Percentiles rank a stretch among this genome's conserved stretches.
Conservation (phyloP, 129 eudicot species). For the Artemisia annua region DNA sequence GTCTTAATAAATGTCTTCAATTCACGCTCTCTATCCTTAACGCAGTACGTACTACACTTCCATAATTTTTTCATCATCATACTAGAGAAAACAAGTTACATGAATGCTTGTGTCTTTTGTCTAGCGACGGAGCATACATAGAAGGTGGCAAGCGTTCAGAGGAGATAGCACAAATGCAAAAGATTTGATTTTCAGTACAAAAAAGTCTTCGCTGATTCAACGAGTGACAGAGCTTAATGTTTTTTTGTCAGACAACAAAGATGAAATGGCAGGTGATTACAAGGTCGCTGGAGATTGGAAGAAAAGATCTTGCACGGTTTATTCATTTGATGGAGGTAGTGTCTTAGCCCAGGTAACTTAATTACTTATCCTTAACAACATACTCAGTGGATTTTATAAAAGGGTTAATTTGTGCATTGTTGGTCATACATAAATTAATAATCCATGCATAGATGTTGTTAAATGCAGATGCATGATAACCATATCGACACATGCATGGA, state of each 20-base stretch:
- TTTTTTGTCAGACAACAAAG: constrained; percentile 31
- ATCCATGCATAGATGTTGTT: constrained; percentile 7
- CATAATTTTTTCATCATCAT: too few species aligned
- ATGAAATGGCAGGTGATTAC: constrained; percentile 28
- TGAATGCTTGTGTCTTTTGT: neutral
- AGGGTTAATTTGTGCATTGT: too few species aligned
- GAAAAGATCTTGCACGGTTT: constrained; percentile 32
- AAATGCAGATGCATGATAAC: constrained; percentile 34
- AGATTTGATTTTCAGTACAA: constrained; percentile 35
- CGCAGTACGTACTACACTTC: too few species aligned
- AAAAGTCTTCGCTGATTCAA: constrained; percentile 30
- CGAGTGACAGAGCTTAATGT: constrained; percentile 30
- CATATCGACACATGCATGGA: constrained; percentile 26
- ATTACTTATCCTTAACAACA: neutral
- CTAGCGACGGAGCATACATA: constrained; percentile 31
- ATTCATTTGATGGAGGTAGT: constrained; percentile 33
- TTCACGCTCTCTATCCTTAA: too few species aligned
- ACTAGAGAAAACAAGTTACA: neutral
- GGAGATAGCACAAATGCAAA: constrained; percentile 26
- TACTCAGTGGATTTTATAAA: neutral
- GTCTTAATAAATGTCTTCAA: too few species aligned
- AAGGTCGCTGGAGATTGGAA: constrained; percentile 35
- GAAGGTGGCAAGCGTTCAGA: constrained; percentile 43
- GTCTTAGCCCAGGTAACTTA: constrained; percentile 34
- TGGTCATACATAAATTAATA: neutral